A percentile compares a stretch with the other conserved stretches of the same genome.
Conservation (phyloP, 2,329 filamentous ascomycete genomes). For the Sphaceloma murrayae region DNA sequence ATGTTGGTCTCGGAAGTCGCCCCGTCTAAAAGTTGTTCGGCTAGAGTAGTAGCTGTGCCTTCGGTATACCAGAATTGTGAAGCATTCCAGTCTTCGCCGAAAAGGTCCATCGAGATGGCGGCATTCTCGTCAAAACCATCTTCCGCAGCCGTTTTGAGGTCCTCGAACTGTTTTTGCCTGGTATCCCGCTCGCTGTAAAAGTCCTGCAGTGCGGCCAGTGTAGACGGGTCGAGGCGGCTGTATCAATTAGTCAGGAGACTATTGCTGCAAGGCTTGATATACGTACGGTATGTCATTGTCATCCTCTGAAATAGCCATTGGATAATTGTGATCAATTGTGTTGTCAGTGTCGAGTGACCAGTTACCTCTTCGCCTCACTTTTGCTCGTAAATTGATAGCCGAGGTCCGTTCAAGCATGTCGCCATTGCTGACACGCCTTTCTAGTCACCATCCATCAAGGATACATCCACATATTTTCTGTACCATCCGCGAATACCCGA, state of each 20-base stretch:
- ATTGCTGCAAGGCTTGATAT: not conserved
- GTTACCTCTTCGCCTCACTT: not conserved
- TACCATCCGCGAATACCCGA: too few species aligned
- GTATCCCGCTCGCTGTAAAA: conserved; percentile 67
- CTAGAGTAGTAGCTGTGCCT: conserved; percentile 56
- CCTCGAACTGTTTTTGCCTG: conserved; percentile 56
- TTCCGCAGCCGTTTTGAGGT: conserved; percentile 54
- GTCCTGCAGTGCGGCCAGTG: conserved; percentile 59
- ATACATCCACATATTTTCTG: too few species aligned
- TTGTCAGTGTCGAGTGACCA: not conserved
- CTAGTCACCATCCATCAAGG: too few species aligned
- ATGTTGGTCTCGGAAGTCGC: conserved; percentile 50
- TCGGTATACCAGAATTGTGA: conserved; percentile 75
- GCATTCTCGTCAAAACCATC: conserved; percentile 36
- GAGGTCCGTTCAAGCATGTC: not conserved
- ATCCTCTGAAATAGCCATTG: conserved; percentile 14
- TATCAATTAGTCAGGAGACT: conserved; percentile 1
- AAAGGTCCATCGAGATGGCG: conserved; percentile 55
- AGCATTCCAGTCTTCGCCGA: conserved; percentile 73
- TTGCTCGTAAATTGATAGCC: not conserved
- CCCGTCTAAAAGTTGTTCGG: conserved; percentile 55
- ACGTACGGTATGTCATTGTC: conserved; percentile 20
- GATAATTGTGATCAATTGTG: not conserved
- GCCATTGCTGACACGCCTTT: not conserved
- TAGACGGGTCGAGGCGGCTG: conserved; percentile 55